These are phyloP conservation scores for Helichrysum umbraculigerum DNA, from an alignment of 129 eudicot species.

Conservation along the genomic window DNA sequence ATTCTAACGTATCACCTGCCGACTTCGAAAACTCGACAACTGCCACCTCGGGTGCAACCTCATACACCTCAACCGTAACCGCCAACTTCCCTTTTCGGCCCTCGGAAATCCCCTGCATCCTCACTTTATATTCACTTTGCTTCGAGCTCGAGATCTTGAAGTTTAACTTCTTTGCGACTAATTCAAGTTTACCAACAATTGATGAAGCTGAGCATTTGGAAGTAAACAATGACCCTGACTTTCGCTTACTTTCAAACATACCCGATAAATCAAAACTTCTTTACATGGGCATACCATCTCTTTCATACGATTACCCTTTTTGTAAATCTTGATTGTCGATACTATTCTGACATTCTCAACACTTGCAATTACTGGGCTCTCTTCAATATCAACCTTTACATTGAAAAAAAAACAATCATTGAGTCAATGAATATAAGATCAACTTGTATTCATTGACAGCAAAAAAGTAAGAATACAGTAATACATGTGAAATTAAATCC, in stretches of 20 bases:
- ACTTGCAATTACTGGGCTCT: constrained; percentile 59
- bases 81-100: constrained; percentile 77
- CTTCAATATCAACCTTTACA: constrained; percentile 76
- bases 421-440: constrained; percentile 7
- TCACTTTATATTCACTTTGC: constrained; percentile 62
- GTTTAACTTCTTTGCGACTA: constrained; percentile 51
- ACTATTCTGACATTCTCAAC: constrained; percentile 70
- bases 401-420: constrained; percentile 2
- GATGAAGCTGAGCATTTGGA: constrained; percentile 52
- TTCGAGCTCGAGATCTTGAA: constrained; percentile 37
- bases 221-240: constrained; percentile 68
- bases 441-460: neutral
- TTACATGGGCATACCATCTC: constrained; percentile 78
- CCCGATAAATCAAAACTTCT: constrained; percentile 79
- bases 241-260: constrained; percentile 58
- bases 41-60: constrained; percentile 80
- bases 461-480: constrained; percentile 16
- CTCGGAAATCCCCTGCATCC: constrained; percentile 60
- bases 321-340: constrained; percentile 85
- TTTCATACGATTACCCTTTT: constrained; percentile 66
- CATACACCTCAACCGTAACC: constrained; percentile 73
- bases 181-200: constrained; percentile 55
- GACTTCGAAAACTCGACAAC: constrained; percentile 76
- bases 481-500: constrained; percentile 15
- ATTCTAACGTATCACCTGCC: constrained; percentile 77